Evolutionary conservation across 2,329 filamentous ascomycete genomes (phyloP).

Genomic region (Microascus cirrosus): DNA sequence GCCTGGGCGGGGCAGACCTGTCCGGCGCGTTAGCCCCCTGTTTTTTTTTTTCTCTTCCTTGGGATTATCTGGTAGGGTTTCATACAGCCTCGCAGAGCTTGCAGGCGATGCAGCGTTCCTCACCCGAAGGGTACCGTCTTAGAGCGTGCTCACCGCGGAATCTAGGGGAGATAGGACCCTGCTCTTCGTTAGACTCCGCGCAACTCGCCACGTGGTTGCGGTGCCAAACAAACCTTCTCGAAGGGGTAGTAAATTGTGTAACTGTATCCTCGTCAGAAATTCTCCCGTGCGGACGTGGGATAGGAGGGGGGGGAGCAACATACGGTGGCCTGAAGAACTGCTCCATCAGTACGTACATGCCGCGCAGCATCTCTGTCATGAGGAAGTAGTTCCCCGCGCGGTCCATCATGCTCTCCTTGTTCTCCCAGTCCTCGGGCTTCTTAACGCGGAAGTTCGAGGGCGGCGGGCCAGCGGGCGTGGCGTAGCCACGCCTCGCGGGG

Average conservation of each 20-base stretch:
- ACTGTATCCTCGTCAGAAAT: constrained; percentile 31
- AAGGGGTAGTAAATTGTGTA: constrained; percentile 99
- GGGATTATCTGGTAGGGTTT: constrained; percentile 1
- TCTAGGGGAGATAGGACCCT: constrained; percentile 89
- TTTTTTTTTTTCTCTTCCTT: not conserved
- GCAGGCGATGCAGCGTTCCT: constrained; percentile 99
- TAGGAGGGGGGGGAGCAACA: constrained; percentile 29
- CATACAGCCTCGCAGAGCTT: constrained; percentile 89
- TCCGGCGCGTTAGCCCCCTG: not conserved
- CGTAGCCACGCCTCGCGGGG: constrained; percentile 29
- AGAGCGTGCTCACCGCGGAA: constrained; percentile 98
- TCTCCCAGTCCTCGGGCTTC: constrained; percentile 65
- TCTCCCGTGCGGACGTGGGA: not conserved
- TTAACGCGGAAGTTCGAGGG: constrained; percentile 72
- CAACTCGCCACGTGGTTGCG: not conserved
- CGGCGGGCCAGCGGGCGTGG: constrained; percentile 67
- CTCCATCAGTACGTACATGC: constrained; percentile 96
- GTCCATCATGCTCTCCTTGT: constrained; percentile 68
- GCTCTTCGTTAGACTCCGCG: not conserved
- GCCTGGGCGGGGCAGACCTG: constrained; percentile 91
- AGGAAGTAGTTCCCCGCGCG: constrained; percentile 89
- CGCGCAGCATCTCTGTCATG: constrained; percentile 87
- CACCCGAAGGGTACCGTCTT: constrained; percentile 89
- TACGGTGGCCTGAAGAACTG: constrained; percentile 98
- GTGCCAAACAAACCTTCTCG: constrained; percentile 58